Evolutionary conservation across 1,284 basidiomycete genomes (phyloP).

Genomic region (Vanrija humicola): DNA sequence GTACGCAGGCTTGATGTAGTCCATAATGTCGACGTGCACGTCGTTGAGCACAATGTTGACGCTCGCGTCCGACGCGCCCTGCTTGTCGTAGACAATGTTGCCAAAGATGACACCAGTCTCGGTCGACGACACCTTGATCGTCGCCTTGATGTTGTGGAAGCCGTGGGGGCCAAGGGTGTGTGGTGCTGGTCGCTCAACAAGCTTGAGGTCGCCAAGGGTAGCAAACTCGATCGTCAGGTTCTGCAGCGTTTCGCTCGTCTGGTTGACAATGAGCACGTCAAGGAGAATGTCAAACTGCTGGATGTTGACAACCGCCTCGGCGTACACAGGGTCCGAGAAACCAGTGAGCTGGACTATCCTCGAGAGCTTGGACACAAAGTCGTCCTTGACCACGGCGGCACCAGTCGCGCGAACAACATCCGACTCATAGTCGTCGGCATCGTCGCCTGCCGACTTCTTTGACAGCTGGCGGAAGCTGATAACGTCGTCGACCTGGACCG

Average conservation of each 20-base stretch:
- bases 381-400: slow-evolving; percentile 74
- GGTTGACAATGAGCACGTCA: slow-evolving; percentile 95
- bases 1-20: slow-evolving; percentile 96
- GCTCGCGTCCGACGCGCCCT: slow-evolving; percentile 76
- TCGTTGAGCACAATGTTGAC: slow-evolving; percentile 83
- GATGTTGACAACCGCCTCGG: slow-evolving; percentile 97
- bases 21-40: slow-evolving; percentile 99
- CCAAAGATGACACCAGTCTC: slow-evolving; percentile 99
- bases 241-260: slow-evolving; percentile 89
- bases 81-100: slow-evolving; percentile 95
- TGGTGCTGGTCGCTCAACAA: slow-evolving; percentile 89
- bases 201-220: slow-evolving; percentile 92
- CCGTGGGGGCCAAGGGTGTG: slow-evolving; percentile 93
- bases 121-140: slow-evolving; percentile 95
- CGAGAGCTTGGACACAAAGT: slow-evolving; percentile 94
- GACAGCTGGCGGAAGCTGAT: slow-evolving; percentile 91
- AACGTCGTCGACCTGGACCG: slow-evolving; percentile 88
- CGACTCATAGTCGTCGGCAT: slow-evolving; percentile 70
- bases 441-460: slow-evolving; percentile 78
- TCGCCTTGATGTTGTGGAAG: slow-evolving; percentile 98
- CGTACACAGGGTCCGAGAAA: slow-evolving; percentile 98
- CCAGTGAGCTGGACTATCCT: slow-evolving; percentile 95
- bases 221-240: slow-evolving; percentile 98
- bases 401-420: slow-evolving; percentile 91
- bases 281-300: slow-evolving; percentile 97